These are phyloP conservation scores for Phlebiopsis gigantea DNA, from an alignment of 768 basidiomycete genomes.

Conservation along the genomic window DNA sequence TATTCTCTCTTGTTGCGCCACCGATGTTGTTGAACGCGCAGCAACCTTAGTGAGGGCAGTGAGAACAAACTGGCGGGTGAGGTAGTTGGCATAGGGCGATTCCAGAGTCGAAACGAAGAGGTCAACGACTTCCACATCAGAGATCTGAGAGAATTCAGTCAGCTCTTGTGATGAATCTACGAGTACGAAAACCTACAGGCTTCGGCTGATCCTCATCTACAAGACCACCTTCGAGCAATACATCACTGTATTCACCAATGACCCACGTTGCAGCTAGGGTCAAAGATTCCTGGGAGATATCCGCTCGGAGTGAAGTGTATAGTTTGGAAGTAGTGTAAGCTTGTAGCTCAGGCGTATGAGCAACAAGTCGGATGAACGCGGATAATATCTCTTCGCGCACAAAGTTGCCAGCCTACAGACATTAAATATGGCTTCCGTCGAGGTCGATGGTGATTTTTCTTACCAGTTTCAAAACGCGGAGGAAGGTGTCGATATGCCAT, in stretches of 20 bases:
- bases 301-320: slow-evolving; percentile 79
- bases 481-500: slow-evolving; percentile 98
- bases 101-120: slow-evolving; percentile 82
- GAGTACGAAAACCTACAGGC: slow-evolving; percentile 39
- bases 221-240: slow-evolving; percentile 80
- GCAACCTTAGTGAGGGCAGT: slow-evolving; percentile 87
- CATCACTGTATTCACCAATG: slow-evolving; percentile 93
- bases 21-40: slow-evolving; percentile 64
- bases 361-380: slow-evolving; percentile 91
- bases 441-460: slow-evolving; percentile 22
- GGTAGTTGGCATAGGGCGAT: slow-evolving; percentile 91
- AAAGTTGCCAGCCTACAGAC: slow-evolving; percentile 86
- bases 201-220: slow-evolving; percentile 71
- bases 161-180: not conserved
- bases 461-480: slow-evolving; percentile 88
- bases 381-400: slow-evolving; percentile 95
- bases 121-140: slow-evolving; percentile 81
- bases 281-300: slow-evolving; percentile 95
- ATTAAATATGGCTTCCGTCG: not conserved
- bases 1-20: slow-evolving; percentile 72
- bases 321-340: slow-evolving; percentile 91
- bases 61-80: slow-evolving; percentile 89
- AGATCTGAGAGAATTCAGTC: slow-evolving; percentile 40
- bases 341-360: slow-evolving; percentile 95
- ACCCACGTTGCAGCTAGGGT: slow-evolving; percentile 94